Evolutionary conservation across 1,139 yeast genomes (phyloP), one percentile per base, ranked within the genome.

Genomic region (Scheffersomyces segobiensis): DNA sequence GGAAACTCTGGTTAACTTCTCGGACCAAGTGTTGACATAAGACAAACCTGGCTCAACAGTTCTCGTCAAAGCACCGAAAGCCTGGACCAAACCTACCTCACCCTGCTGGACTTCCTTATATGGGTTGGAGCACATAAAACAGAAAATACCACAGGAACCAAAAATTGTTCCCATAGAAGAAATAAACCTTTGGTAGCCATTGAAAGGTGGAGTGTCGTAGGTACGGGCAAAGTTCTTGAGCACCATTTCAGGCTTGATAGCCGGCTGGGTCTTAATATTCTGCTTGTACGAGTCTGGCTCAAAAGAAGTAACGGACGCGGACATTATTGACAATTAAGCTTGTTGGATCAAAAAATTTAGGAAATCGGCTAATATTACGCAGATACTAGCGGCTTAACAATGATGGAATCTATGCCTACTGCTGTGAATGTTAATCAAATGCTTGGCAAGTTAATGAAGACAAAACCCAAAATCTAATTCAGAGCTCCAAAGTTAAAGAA

Each of bases 21-120:
- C 93, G 53, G 87, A 80, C 78, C 88, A 79, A 18, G 87, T 86
- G 70, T 88, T 88, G 56, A 88, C 87, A 65, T 84, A 84, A 24
- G 84, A 78, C 58, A 88, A 79, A 54, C 93, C 93, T 2, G 93
- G 92, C 69, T 88, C 93, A 49, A 85, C 89, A 7, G 88, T 79
- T 70, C 87, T 78, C 59, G 88, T 79, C 63, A 88, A 79, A 56
- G 89, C 87, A 66, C 93, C 93, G 70, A 87, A 88, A 52, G 84
- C 81, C 57, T 89, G 88, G 53, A 88, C 81, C 60, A 88, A 77
- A 18, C 93, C 93, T 58, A 88, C 92, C 60, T 84, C 79, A 69
- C 93, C 93, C 72, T 88, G 91, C 52, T 81, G 74, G 51, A 88
- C 90, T 53, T 80, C 77, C 67, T 81, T 77, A 75, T 85, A 88